Evolutionary conservation across 805 yeast species (phyloP).

Genomic region (Wickerhamomyces strasburgensis): DNA sequence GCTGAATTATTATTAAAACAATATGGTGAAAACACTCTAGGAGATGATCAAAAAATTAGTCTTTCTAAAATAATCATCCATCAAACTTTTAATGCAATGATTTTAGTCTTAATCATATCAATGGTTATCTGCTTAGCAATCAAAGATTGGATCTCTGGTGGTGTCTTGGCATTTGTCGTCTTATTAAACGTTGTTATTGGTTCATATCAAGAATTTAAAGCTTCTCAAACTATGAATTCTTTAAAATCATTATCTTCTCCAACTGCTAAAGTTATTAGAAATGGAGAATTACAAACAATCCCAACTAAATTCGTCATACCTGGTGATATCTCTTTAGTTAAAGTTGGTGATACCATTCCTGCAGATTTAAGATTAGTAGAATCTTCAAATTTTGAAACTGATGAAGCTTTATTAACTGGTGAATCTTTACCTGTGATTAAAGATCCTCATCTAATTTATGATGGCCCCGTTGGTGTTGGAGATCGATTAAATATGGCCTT

Average conservation of each 20-base stretch:
- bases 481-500: constrained; percentile 70
- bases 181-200: constrained; percentile 62
- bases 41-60: constrained; percentile 53
- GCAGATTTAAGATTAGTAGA: constrained; percentile 63
- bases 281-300: constrained; percentile 51
- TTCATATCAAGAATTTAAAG: constrained; percentile 63
- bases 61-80: constrained; percentile 51
- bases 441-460: constrained; percentile 38
- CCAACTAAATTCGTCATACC: constrained; percentile 66
- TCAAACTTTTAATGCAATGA: constrained; percentile 76
- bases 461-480: constrained; percentile 52
- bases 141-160: constrained; percentile 77
- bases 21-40: constrained; percentile 58
- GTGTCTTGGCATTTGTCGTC: constrained; percentile 69
- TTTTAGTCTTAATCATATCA: constrained; percentile 62
- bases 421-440: constrained; percentile 64
- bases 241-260: constrained; percentile 64
- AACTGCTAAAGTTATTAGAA: constrained; percentile 60
- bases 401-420: constrained; percentile 63
- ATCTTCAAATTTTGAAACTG: constrained; percentile 62
- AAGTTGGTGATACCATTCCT: constrained; percentile 72
- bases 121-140: constrained; percentile 70
- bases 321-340: constrained; percentile 60
- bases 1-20: constrained; percentile 28
- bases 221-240: constrained; percentile 77